phyloP scores from a whole-genome alignment of 73 alveolate species.

The Uronychia binucleata region DNA sequence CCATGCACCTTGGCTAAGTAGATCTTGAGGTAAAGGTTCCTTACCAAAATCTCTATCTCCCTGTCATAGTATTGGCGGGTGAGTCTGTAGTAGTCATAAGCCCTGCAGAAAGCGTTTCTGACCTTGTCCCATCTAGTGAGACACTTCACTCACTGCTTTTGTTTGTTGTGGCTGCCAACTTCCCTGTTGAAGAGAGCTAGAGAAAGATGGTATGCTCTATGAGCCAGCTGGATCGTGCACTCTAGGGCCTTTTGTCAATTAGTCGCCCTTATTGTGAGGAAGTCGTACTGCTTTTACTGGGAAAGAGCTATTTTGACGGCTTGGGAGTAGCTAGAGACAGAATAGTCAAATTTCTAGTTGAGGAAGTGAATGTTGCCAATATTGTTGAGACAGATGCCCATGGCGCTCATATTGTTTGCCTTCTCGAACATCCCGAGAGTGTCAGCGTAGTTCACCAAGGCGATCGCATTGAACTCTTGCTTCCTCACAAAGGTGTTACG shows the following conservation, averaged over 20 bases:
- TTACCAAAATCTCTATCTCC: not conserved
- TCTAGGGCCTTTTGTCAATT: too few relatives aligned
- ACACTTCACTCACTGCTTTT: not conserved
- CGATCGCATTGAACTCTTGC: not conserved
- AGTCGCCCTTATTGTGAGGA: too few relatives aligned
- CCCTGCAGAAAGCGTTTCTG: not conserved
- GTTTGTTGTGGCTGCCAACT: not conserved
- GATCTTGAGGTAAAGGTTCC: too few relatives aligned
- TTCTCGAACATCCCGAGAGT: not conserved
- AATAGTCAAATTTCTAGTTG: not conserved
- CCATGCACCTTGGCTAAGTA: not conserved
- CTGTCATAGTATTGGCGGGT: not conserved
- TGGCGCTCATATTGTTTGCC: not conserved
- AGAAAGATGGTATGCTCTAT: not conserved
- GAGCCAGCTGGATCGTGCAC: not conserved
- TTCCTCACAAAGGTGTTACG: not conserved
- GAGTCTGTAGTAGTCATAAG: not conserved
- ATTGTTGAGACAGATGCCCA: not conserved
- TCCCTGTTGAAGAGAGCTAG: not conserved
- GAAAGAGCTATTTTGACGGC: not conserved
- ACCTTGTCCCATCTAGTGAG: not conserved
- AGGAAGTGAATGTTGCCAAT: not conserved
- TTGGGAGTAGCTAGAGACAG: not conserved
- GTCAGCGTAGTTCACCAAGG: not conserved
- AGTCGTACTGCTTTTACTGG: too few relatives aligned